Conservation (phyloP, 495 filamentous ascomycete species). For the Tuber melanosporum region DNA sequence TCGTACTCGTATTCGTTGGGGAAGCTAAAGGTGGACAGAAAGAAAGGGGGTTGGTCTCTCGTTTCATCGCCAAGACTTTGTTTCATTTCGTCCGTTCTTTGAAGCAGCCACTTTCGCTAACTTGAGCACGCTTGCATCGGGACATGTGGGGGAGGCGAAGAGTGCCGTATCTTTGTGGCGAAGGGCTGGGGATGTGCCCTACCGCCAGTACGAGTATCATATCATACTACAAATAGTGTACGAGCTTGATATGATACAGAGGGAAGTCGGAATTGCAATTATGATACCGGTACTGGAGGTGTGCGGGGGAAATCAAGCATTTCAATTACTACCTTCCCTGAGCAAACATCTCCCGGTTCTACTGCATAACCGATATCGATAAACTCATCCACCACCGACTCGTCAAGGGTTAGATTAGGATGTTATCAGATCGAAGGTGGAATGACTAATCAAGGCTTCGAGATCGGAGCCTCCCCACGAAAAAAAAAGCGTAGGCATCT, state of each 20-base stretch:
- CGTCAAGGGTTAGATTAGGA: background rate
- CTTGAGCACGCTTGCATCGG: background rate
- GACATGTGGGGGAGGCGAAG: background rate
- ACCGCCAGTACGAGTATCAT: background rate
- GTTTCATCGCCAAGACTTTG: background rate
- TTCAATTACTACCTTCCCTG: constrained; percentile 3
- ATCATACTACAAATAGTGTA: background rate
- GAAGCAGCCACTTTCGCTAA: background rate
- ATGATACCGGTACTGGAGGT: background rate
- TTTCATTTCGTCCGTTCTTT: background rate
- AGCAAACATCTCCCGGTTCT: background rate
- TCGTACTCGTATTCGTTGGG: background rate
- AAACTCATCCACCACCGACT: background rate
- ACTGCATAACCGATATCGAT: constrained; percentile 1
- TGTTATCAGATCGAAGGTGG: background rate
- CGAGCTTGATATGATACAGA: background rate
- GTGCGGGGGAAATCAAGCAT: background rate
- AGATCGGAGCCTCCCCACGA: background rate
- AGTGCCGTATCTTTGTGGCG: background rate
- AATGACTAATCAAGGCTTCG: background rate
- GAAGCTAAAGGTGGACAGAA: background rate
- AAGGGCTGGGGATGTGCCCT: background rate
- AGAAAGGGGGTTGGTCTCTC: background rate
- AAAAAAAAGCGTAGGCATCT: background rate
- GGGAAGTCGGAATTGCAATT: background rate